phyloP scores from a whole-genome alignment of 495 filamentous ascomycete genomes.

The Trichoderma parareesei region DNA sequence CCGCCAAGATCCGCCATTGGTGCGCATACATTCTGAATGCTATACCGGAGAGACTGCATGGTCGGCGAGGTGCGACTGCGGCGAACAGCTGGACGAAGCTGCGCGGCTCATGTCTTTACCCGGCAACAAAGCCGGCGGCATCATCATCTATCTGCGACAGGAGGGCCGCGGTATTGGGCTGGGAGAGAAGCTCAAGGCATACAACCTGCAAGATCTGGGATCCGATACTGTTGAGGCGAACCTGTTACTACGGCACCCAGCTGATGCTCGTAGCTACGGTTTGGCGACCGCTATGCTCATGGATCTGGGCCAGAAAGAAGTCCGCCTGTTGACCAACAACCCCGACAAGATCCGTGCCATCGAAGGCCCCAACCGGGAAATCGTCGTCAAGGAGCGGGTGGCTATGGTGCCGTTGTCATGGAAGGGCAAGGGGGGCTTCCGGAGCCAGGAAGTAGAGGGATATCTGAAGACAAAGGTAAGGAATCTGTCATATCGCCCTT shows the following conservation, averaged over 20 bases:
- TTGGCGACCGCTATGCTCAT: slow-evolving; percentile 88
- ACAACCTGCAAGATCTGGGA: slow-evolving; percentile 93
- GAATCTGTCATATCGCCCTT: slow-evolving; percentile 1
- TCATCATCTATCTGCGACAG: slow-evolving; percentile 92
- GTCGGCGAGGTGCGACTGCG: slow-evolving; percentile 96
- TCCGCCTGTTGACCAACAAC: slow-evolving; percentile 91
- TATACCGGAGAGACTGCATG: slow-evolving; percentile 98
- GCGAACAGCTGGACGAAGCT: slow-evolving; percentile 95
- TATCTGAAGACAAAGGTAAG: slow-evolving; percentile 90
- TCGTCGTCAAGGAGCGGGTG: slow-evolving; percentile 81
- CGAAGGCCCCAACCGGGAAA: slow-evolving; percentile 80
- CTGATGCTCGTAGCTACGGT: slow-evolving; percentile 89
- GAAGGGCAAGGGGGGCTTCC: slow-evolving; percentile 77
- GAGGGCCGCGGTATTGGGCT: slow-evolving; percentile 94
- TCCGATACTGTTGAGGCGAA: slow-evolving; percentile 97
- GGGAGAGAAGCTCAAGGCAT: slow-evolving; percentile 92
- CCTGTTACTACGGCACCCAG: slow-evolving; percentile 80
- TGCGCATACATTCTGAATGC: slow-evolving; percentile 95
- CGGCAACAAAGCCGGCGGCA: slow-evolving; percentile 59
- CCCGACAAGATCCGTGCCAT: slow-evolving; percentile 94
- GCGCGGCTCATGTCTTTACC: slow-evolving; percentile 87
- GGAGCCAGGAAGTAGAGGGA: slow-evolving; percentile 79
- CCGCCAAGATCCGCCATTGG: slow-evolving; percentile 48
- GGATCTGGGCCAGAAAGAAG: slow-evolving; percentile 71
- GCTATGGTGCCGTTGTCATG: slow-evolving; percentile 95